These are phyloP conservation scores for Prunella vulgaris DNA, from an alignment of 257 asterid species.

Conservation along the genomic window DNA sequence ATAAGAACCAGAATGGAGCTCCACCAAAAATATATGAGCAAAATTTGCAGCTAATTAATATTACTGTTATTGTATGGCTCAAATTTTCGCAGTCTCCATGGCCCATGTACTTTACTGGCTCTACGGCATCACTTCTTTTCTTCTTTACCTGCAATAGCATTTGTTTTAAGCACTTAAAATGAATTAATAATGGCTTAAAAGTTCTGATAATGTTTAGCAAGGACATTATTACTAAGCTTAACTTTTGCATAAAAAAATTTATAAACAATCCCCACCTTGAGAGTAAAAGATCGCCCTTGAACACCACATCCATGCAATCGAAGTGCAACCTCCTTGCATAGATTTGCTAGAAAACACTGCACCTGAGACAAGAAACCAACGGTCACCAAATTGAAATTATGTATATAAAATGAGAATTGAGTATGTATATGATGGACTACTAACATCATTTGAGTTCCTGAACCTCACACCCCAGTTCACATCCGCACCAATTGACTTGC, in stretches of 20 bases:
- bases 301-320: constrained; percentile 87
- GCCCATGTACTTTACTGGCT: constrained; percentile 93
- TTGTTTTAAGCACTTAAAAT: constrained; percentile 7
- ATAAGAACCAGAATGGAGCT: constrained; percentile 1
- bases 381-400: constrained; percentile 16
- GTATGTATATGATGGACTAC: constrained; percentile 25
- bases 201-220: not conserved
- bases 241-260: not conserved
- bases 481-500: constrained; percentile 91
- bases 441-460: constrained; percentile 69
- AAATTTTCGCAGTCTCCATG: constrained; percentile 87
- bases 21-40: not conserved
- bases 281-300: constrained; percentile 77
- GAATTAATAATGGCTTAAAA: not conserved
- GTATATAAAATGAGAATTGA: not conserved
- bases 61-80: constrained; percentile 87
- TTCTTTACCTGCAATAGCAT: constrained; percentile 63
- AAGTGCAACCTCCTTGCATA: constrained; percentile 87
- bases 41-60: constrained; percentile 15
- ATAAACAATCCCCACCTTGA: constrained; percentile 52
- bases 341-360: constrained; percentile 50
- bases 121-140: constrained; percentile 75
- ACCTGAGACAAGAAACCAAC: constrained; percentile 46
- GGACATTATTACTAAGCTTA: not conserved
- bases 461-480: constrained; percentile 99